Conservation (phyloP, 345 rosid genomes). For the Eucalyptus marginata region DNA sequence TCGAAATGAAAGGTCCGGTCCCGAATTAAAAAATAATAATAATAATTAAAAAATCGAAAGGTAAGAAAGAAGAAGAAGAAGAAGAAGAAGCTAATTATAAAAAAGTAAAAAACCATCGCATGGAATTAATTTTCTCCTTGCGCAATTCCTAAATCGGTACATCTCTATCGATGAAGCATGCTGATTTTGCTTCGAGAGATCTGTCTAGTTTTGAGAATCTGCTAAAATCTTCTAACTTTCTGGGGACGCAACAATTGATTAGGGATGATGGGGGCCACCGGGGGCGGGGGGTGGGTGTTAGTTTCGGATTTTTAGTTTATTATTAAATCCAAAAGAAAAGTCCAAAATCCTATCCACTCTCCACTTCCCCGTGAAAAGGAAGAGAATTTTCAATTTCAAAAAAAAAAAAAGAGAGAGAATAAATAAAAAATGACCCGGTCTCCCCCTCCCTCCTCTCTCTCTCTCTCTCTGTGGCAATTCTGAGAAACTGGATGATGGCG, state of each 20-base stretch:
- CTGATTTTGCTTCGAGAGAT: not conserved
- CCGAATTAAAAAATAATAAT: not conserved
- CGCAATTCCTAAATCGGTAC: not conserved
- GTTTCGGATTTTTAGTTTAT: not conserved
- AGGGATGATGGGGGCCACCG: not conserved
- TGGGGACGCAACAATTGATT: not conserved
- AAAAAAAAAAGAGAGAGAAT: not conserved
- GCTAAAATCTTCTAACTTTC: not conserved
- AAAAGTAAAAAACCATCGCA: no score
- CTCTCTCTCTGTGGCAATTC: not conserved
- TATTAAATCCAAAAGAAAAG: not conserved
- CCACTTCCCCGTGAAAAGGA: not conserved
- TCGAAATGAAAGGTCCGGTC: not conserved
- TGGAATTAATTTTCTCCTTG: no score
- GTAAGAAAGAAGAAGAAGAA: not conserved
- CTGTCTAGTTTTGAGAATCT: not conserved
- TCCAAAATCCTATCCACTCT: not conserved
- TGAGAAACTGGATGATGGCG: not conserved
- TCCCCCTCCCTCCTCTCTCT: rapidly evolving
- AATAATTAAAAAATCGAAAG: no score
- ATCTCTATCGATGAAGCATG: not conserved
- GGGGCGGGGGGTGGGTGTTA: rapidly evolving
- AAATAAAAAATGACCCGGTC: not conserved
- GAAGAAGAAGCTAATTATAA: no score
- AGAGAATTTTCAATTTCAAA: not conserved